Evolutionary conservation across 768 basidiomycete species (phyloP).

Genomic region (Suillus paluster): DNA sequence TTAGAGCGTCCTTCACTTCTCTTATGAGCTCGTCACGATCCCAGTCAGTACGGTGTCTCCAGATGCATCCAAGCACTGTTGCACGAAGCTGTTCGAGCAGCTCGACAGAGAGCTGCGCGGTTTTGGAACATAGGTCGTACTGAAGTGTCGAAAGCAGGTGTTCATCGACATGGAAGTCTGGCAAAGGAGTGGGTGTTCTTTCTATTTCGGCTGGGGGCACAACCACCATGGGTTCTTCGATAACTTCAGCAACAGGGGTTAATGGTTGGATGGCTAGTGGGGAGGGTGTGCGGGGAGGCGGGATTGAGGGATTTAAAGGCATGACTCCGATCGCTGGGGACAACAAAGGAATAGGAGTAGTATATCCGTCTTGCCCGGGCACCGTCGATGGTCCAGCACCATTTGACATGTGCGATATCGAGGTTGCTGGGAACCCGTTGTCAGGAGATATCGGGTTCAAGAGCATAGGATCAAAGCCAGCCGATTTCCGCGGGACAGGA

Average conservation of each 20-base stretch:
- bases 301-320: background rate
- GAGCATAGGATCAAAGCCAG: conserved; percentile 55
- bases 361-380: background rate
- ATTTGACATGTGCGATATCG: conserved; percentile 31
- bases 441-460: conserved; percentile 54
- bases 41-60: conserved; percentile 85
- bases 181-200: conserved; percentile 69
- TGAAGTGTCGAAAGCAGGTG: conserved; percentile 52
- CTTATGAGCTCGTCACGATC: conserved; percentile 68
- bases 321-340: background rate
- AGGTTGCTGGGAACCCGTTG: conserved; percentile 23
- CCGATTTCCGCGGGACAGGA: conserved; percentile 31
- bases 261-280: background rate
- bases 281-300: background rate
- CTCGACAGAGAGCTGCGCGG: conserved; percentile 73
- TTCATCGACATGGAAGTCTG: conserved; percentile 74
- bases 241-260: conserved; percentile 3
- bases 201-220: conserved; percentile 46
- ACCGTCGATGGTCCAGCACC: conserved; percentile 13
- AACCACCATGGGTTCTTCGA: conserved; percentile 23
- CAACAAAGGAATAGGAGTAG: background rate
- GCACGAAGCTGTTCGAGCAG: conserved; percentile 95
- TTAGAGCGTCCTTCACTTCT: conserved; percentile 60
- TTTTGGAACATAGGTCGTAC: conserved; percentile 53
- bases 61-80: conserved; percentile 76